Conservation (phyloP, 768 basidiomycete genomes). For the Hemileccinum rubropunctum region DNA sequence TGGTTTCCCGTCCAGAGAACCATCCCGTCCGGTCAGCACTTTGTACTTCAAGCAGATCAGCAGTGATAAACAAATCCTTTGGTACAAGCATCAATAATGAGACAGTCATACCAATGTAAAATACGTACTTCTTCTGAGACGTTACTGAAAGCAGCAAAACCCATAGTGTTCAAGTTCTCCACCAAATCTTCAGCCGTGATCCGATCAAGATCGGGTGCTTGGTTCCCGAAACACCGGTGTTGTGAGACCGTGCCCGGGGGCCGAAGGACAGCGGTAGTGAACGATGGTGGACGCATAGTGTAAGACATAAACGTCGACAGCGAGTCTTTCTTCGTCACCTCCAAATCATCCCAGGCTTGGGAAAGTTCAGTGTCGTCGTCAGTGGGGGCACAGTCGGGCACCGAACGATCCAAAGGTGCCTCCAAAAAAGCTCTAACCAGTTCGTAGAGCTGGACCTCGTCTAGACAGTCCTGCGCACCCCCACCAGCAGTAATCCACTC, state of each 20-base stretch:
- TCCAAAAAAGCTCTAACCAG: slow-evolving; percentile 60
- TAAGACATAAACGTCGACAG: slow-evolving; percentile 49
- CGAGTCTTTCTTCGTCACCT: slow-evolving; percentile 41
- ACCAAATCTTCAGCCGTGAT: slow-evolving; percentile 68
- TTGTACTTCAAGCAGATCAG: slow-evolving; percentile 80
- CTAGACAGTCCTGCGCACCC: slow-evolving; percentile 76
- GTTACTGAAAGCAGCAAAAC: slow-evolving; percentile 68
- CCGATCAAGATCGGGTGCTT: slow-evolving; percentile 63
- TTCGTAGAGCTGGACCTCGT: slow-evolving; percentile 63
- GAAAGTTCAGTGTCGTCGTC: slow-evolving; percentile 43
- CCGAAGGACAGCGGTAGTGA: slow-evolving; percentile 27
- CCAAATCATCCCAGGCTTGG: slow-evolving; percentile 45
- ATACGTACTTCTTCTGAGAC: slow-evolving; percentile 68
- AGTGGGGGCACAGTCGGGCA: slow-evolving; percentile 36
- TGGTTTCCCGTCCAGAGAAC: slow-evolving; percentile 60
- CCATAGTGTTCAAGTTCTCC: slow-evolving; percentile 77
- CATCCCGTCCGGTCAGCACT: slow-evolving; percentile 77
- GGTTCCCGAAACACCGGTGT: slow-evolving; percentile 32
- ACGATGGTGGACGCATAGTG: slow-evolving; percentile 55
- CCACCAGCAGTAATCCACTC: slow-evolving; percentile 75
- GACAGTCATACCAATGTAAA: background rate
- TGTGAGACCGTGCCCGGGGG: slow-evolving; percentile 2
- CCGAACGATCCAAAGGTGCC: slow-evolving; percentile 48
- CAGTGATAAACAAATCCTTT: slow-evolving; percentile 75
- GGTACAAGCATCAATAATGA: slow-evolving; percentile 5